These are phyloP conservation scores for Ceratocystiopsis brevicomis DNA, from an alignment of 2,329 filamentous ascomycete genomes.

Conservation along the genomic window DNA sequence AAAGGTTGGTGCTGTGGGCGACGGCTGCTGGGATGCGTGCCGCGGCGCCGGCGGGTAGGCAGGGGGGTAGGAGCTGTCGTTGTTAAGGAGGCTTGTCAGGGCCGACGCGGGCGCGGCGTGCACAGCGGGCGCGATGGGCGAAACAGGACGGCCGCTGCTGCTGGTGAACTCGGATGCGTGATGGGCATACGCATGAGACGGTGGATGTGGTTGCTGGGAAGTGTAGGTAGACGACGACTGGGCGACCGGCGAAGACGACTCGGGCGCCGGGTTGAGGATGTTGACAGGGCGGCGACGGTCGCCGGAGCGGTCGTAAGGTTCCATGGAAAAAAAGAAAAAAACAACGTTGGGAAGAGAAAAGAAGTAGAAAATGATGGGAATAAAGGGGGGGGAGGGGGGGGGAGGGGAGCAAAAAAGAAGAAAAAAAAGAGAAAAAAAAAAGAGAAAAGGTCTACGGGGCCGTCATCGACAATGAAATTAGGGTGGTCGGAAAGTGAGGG, in stretches of 20 bases:
- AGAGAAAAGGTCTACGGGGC: too few relatives aligned
- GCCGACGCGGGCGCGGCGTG: conserved; percentile 9
- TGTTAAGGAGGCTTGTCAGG: conserved; percentile 9
- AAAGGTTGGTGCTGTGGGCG: background rate
- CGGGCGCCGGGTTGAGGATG: conserved; percentile 16
- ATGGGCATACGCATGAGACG: conserved; percentile 5
- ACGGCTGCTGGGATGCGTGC: conserved; percentile 7
- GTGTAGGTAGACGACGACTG: background rate
- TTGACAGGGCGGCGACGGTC: conserved; percentile 27
- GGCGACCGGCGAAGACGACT: background rate
- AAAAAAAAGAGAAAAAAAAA: too few relatives aligned
- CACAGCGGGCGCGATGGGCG: background rate
- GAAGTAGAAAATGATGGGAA: too few relatives aligned
- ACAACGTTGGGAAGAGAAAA: too few relatives aligned
- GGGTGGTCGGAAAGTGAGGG: too few relatives aligned
- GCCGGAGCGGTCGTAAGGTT: conserved; percentile 18
- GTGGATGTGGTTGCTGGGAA: conserved; percentile 4
- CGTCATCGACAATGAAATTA: too few relatives aligned
- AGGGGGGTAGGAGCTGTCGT: conserved; percentile 8
- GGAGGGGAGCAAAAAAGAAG: too few relatives aligned
- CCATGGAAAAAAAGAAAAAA: conserved; percentile 16
- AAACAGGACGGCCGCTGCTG: background rate
- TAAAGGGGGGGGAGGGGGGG: too few relatives aligned
- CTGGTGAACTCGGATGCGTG: background rate
- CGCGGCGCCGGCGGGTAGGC: conserved; percentile 2